Percentiles rank a stretch among this genome's conserved stretches.
These are phyloP conservation scores for Colletotrichum sublineola DNA, from an alignment of 2,329 filamentous ascomycete species.

Conservation along the genomic window DNA sequence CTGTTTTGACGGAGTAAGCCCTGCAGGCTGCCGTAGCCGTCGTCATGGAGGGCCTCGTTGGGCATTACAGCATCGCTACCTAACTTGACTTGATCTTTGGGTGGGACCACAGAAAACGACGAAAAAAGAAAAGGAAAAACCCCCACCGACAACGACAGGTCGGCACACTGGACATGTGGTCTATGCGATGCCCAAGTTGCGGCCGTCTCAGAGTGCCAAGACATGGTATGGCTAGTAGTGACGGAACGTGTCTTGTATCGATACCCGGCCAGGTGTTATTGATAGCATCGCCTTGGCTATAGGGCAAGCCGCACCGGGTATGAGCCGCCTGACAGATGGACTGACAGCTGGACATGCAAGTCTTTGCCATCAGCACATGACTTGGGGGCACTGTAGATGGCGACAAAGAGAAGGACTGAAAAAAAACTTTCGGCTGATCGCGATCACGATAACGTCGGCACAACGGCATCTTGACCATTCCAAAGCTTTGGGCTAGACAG, in stretches of 20 bases:
- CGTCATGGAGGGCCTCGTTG: background rate
- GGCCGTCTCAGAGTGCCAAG: slow-evolving; percentile 41
- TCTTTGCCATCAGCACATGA: slow-evolving; percentile 13
- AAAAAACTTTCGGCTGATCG: background rate
- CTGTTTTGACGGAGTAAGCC: too few relatives aligned
- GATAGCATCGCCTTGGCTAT: slow-evolving; percentile 25
- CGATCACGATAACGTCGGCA: too few relatives aligned
- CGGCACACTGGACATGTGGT: slow-evolving; percentile 29
- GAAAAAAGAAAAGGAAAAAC: background rate
- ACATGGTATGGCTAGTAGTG: slow-evolving; percentile 11
- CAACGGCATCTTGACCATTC: background rate
- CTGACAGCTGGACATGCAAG: slow-evolving; percentile 15
- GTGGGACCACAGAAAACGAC: background rate
- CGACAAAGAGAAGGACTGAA: background rate
- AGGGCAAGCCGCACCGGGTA: slow-evolving; percentile 4
- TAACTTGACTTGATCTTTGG: background rate
- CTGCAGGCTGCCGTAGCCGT: too few relatives aligned
- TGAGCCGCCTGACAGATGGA: slow-evolving; percentile 18
- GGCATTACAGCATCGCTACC: slow-evolving; percentile 5
- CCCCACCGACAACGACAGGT: background rate
- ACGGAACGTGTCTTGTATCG: slow-evolving; percentile 53
- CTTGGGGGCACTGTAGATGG: slow-evolving; percentile 3
- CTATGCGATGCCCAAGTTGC: slow-evolving; percentile 16
- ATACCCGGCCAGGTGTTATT: slow-evolving; percentile 45
- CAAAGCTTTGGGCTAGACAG: background rate